Percentiles rank a stretch among this genome's conserved stretches.
Conservation (phyloP, 73 alveolate species). For the Urostyla sp. region DNA sequence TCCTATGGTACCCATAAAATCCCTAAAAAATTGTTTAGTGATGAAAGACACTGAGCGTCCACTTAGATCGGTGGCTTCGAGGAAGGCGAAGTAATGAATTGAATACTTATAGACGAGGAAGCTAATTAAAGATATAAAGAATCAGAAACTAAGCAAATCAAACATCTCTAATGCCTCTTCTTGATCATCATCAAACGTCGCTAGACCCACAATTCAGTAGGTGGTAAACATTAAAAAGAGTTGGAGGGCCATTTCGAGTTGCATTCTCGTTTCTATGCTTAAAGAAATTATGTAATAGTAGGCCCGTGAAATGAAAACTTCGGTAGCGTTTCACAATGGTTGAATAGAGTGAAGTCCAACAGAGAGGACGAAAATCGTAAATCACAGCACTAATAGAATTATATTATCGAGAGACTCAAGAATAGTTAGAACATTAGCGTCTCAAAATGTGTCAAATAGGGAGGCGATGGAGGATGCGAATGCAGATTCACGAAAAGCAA, state of each 20-base stretch:
- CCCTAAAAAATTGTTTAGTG: constrained; percentile 45
- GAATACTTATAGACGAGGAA: constrained; percentile 20
- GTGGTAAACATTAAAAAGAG: not conserved
- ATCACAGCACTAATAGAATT: constrained; percentile 1
- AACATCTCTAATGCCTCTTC: constrained; percentile 17
- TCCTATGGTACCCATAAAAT: constrained; percentile 31
- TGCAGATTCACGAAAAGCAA: not conserved
- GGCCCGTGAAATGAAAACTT: not conserved
- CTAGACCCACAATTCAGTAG: not conserved
- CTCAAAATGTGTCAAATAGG: not conserved
- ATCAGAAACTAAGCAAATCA: not conserved
- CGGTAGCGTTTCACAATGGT: not conserved
- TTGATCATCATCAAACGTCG: constrained; percentile 31
- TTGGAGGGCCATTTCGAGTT: constrained; percentile 4
- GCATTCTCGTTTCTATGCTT: constrained; percentile 2
- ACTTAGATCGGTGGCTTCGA: constrained; percentile 32
- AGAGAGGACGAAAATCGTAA: not conserved
- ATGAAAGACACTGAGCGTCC: constrained; percentile 21
- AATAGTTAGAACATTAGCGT: not conserved
- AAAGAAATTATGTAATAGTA: not conserved
- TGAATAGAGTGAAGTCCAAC: not conserved
- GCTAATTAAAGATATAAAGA: not conserved
- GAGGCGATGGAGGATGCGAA: not conserved
- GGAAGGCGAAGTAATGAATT: constrained; percentile 36
- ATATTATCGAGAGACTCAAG: constrained; percentile 11